These are phyloP conservation scores for Erysimum cheiranthoides DNA, from an alignment of 345 rosid species.

Conservation along the genomic window DNA sequence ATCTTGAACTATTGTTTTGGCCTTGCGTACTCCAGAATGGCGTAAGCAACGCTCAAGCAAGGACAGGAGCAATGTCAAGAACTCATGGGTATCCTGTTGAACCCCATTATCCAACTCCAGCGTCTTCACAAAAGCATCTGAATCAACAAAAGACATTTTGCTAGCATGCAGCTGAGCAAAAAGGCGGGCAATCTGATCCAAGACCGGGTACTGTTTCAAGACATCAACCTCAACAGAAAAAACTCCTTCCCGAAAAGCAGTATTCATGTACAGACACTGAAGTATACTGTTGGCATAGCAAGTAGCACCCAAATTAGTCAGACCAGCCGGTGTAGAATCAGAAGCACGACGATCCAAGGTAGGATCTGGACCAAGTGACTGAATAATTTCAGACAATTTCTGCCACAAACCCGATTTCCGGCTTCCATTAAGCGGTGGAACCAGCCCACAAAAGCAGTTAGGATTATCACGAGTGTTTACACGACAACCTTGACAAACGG, in stretches of 20 bases:
- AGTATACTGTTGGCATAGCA: conserved; percentile 98
- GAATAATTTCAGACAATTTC: conserved; percentile 73
- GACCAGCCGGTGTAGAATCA: conserved; percentile 81
- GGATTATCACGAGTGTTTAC: conserved; percentile 92
- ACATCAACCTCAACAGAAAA: conserved; percentile 83
- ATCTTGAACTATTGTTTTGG: conserved; percentile 88
- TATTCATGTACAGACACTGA: conserved; percentile 89
- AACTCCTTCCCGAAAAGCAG: conserved; percentile 76
- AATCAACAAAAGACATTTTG: conserved; percentile 82
- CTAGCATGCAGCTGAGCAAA: conserved; percentile 87
- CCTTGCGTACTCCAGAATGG: conserved; percentile 64
- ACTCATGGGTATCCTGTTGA: conserved; percentile 99
- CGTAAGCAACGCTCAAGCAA: conserved; percentile 87
- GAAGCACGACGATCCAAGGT: conserved; percentile 67
- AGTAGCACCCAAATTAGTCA: conserved; percentile 93
- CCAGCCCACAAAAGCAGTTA: conserved; percentile 87
- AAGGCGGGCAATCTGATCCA: conserved; percentile 86
- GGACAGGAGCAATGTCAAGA: conserved; percentile 87
- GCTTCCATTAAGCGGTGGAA: conserved; percentile 85
- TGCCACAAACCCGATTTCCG: conserved; percentile 93
- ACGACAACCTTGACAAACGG: conserved; percentile 93
- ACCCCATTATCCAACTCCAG: conserved; percentile 92
- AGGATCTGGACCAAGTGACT: conserved; percentile 76
- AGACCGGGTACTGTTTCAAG: conserved; percentile 73
- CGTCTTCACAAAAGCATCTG: conserved; percentile 91